Conservation (phyloP, 2,329 filamentous ascomycete species). For the Penicillium olsonii region DNA sequence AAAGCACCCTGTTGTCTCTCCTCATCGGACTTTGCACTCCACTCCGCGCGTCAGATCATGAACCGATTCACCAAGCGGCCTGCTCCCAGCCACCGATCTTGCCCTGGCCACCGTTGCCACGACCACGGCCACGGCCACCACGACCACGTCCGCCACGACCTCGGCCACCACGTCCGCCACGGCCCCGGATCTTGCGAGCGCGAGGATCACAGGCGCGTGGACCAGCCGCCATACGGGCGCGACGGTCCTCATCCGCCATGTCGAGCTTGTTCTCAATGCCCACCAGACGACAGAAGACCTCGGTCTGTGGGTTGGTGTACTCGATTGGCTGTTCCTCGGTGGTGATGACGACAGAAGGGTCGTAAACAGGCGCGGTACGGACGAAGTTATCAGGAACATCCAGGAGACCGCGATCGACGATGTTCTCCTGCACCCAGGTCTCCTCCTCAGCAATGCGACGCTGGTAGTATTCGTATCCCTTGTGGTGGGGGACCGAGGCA, state of each 20-base stretch:
- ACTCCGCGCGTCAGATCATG: no score
- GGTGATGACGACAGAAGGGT: constrained; percentile 57
- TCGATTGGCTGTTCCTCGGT: constrained; percentile 69
- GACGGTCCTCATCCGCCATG: constrained; percentile 69
- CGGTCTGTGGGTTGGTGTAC: constrained; percentile 85
- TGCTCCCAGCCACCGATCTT: not conserved
- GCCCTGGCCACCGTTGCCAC: constrained; percentile 21
- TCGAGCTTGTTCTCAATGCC: constrained; percentile 76
- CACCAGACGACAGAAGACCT: constrained; percentile 75
- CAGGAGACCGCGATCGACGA: constrained; percentile 65
- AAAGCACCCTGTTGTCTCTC: no score
- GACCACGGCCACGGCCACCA: constrained; percentile 13
- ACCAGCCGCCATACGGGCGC: constrained; percentile 58
- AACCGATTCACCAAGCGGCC: not conserved
- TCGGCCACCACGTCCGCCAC: constrained; percentile 22
- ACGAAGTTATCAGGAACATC: constrained; percentile 76
- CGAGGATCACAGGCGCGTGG: constrained; percentile 47
- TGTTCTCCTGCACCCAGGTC: constrained; percentile 77
- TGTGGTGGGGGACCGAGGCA: constrained; percentile 58
- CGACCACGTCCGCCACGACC: constrained; percentile 22
- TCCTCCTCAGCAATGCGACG: constrained; percentile 69
- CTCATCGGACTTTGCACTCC: no score
- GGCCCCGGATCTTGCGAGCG: constrained; percentile 12
- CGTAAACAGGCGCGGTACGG: constrained; percentile 72
- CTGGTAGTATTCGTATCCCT: constrained; percentile 69